Conservation (phyloP, 2,329 filamentous ascomycete species). For the Metarhizium brunneum region DNA sequence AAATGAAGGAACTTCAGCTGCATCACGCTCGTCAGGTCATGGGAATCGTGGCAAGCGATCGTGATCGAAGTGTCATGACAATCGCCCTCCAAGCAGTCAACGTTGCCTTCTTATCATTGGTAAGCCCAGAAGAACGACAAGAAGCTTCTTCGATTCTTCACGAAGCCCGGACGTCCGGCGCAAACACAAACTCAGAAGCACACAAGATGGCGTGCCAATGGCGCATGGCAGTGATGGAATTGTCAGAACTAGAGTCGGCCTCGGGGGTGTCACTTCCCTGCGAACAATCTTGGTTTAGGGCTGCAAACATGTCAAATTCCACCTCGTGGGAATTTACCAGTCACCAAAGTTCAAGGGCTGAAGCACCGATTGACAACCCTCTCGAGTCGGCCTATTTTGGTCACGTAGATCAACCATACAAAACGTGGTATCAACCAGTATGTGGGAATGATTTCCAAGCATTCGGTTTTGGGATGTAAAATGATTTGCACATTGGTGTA, state of each 20-base stretch:
- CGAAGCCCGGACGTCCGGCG: neutral
- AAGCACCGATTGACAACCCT: constrained; percentile 48
- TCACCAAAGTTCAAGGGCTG: neutral
- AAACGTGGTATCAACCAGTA: constrained; percentile 65
- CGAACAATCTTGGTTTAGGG: neutral
- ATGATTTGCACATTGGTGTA: neutral
- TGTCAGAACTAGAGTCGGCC: neutral
- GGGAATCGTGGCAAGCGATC: constrained; percentile 78
- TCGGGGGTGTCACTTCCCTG: neutral
- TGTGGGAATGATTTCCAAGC: neutral
- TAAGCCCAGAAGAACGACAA: constrained; percentile 61
- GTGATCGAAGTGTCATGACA: constrained; percentile 69
- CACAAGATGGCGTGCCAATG: neutral
- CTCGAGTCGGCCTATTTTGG: constrained; percentile 68
- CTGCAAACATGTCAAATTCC: neutral
- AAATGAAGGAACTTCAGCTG: constrained; percentile 61
- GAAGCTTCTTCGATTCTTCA: constrained; percentile 73
- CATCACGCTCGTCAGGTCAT: constrained; percentile 78
- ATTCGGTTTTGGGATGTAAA: neutral
- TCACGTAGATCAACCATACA: constrained; percentile 71
- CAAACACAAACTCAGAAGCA: neutral
- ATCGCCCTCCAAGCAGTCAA: constrained; percentile 72
- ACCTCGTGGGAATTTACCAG: neutral
- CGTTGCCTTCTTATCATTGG: constrained; percentile 66
- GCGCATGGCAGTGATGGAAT: neutral